Base-by-base conservation (phyloP, 257 asterid species). In the Nyctanthes arbortristis region DNA sequence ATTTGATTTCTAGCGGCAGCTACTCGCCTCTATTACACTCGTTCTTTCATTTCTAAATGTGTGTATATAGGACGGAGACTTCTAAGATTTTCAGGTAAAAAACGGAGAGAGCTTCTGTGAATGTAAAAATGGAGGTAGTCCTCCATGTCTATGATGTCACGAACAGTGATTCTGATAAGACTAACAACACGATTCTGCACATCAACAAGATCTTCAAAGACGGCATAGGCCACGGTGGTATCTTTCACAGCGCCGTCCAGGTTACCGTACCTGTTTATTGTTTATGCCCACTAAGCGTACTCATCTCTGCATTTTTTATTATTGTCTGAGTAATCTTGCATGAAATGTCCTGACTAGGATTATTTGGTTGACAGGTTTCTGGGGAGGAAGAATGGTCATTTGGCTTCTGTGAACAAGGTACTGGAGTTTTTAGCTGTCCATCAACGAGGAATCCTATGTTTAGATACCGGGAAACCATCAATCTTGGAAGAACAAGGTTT, bases 241-340 rank as follows among this genome's bases (percentile, higher is more conserved):
- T 94, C 70, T 94, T 94, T 80, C 99, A 94, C 79, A 89, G 98
- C 87, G 97, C 99, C 31, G 93, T 94, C 34, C 97, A 94, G 99
- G 99, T 85, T 78, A 60, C n/a, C 20, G n/a, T 33, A 7, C 10
- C 39, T 25, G 22, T 32, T 10, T 32, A 29, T 1, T 7, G 1
- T 63, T n/a, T n/a, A n/a, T n/a, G n/a, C n/a, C n/a, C n/a, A n/a
- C n/a, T n/a, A n/a, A n/a, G n/a, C n/a, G n/a, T n/a, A n/a, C n/a
- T n/a, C n/a, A n/a, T n/a, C n/a, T n/a, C n/a, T n/a, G n/a, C n/a
- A n/a, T n/a, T n/a, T n/a, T n/a, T n/a, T n/a, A n/a, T n/a, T n/a
- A n/a, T n/a, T n/a, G n/a, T n/a, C n/a, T n/a, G n/a, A n/a, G n/a
- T n/a, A n/a, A n/a, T n/a, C n/a, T n/a, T n/a, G n/a, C n/a, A n/a